A percentile compares a stretch with the other conserved stretches of the same genome.
Conservation (phyloP, 805 yeast species). For the Naumovozyma baii region DNA sequence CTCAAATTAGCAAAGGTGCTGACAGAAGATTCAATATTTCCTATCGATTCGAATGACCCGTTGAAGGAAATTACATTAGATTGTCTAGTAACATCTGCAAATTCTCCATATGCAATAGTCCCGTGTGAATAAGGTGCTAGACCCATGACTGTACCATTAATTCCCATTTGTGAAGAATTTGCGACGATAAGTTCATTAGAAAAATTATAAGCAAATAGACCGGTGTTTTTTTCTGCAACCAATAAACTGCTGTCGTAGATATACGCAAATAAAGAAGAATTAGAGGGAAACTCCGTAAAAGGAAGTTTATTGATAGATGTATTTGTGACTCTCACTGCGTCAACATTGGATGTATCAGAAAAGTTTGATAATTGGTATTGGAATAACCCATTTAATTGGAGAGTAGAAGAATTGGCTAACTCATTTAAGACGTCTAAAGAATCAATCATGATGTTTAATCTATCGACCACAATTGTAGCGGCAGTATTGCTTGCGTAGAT, state of each 20-base stretch:
- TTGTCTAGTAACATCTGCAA: conserved; percentile 7
- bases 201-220: conserved; percentile 30
- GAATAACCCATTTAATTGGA: conserved; percentile 61
- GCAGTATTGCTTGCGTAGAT: conserved; percentile 20
- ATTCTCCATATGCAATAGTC: conserved; percentile 28
- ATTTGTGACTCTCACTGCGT: conserved; percentile 35
- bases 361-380: conserved; percentile 73
- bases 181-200: conserved; percentile 14
- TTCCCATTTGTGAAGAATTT: conserved; percentile 5
- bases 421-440: conserved; percentile 33
- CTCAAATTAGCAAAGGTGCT: conserved; percentile 16
- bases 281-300: conserved; percentile 22
- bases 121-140: conserved; percentile 22
- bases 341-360: conserved; percentile 28
- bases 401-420: conserved; percentile 8
- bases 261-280: conserved; percentile 15
- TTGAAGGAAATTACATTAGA: conserved; percentile 15
- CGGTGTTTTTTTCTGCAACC: conserved; percentile 39
- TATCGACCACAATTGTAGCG: conserved; percentile 57
- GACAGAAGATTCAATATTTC: conserved; percentile 2
- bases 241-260: conserved; percentile 35
- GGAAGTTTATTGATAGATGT: conserved; percentile 39
- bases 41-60: conserved; percentile 14
- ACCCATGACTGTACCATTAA: conserved; percentile 16
- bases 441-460: conserved; percentile 42